These are phyloP conservation scores for Ascoidea asiatica DNA, from an alignment of 805 yeast genomes.

Conservation along the genomic window DNA sequence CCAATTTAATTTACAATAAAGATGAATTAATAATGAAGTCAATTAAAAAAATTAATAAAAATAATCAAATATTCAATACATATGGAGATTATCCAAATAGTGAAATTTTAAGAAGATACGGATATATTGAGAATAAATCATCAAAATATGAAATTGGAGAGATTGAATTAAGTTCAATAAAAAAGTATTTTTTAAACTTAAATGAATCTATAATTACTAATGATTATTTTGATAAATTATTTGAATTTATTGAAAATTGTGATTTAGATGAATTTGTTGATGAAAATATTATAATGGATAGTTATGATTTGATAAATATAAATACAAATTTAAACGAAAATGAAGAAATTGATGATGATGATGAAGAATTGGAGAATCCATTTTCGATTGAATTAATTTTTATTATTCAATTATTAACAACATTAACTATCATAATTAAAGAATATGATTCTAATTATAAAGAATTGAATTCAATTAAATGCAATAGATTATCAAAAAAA, in stretches of 20 bases:
- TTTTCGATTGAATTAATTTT: conserved; percentile 44
- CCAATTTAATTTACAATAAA: conserved; percentile 40
- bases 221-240: conserved; percentile 20
- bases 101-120: conserved; percentile 84
- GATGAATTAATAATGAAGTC: conserved; percentile 59
- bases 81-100: conserved; percentile 87
- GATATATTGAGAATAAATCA: conserved; percentile 66
- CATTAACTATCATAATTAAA: conserved; percentile 17
- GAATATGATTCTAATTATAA: conserved; percentile 16
- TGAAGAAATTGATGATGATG: conserved; percentile 20
- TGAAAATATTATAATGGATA: conserved; percentile 8
- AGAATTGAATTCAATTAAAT: conserved; percentile 12
- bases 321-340: background rate
- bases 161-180: conserved; percentile 32
- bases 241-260: conserved; percentile 21
- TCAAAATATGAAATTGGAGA: conserved; percentile 78
- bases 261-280: conserved; percentile 20
- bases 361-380: conserved; percentile 35
- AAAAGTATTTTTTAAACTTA: conserved; percentile 20
- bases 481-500: conserved; percentile 42
- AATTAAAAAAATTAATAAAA: conserved; percentile 39
- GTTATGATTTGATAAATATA: background rate
- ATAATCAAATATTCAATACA: conserved; percentile 73
- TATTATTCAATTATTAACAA: conserved; percentile 37
- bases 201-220: conserved; percentile 13